phyloP scores from a whole-genome alignment of 1,284 basidiomycete species.

The Malassezia equina region DNA sequence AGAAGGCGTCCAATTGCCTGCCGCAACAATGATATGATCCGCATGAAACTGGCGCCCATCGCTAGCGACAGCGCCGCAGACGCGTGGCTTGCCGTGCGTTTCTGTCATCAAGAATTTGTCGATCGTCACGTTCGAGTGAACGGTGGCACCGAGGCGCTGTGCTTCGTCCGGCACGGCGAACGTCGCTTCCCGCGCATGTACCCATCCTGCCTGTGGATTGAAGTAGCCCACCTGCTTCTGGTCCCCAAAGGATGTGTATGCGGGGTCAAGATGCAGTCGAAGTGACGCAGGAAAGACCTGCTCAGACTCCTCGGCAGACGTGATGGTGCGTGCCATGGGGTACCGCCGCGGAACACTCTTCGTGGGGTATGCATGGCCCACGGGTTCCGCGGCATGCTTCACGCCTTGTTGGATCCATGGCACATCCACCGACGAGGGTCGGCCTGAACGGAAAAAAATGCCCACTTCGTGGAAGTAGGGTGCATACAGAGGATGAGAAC shows the following conservation, averaged over 20 bases:
- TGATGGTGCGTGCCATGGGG: conserved; percentile 18
- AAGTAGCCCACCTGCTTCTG: conserved; percentile 54
- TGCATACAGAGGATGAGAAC: conserved; percentile 39
- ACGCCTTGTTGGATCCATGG: conserved; percentile 21
- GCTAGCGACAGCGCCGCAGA: conserved; percentile 58
- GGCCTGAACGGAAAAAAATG: conserved; percentile 28
- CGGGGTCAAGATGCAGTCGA: conserved; percentile 9
- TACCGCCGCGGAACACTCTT: neutral
- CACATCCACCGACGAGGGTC: neutral
- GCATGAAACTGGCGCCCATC: conserved; percentile 57
- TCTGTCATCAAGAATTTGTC: conserved; percentile 46
- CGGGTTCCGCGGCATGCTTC: conserved; percentile 15
- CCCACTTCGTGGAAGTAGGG: conserved; percentile 37
- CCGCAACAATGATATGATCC: conserved; percentile 58
- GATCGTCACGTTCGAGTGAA: conserved; percentile 53
- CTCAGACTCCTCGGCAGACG: conserved; percentile 10
- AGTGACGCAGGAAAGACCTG: conserved; percentile 9
- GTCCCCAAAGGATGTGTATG: conserved; percentile 17
- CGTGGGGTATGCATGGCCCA: neutral
- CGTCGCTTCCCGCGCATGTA: conserved; percentile 63
- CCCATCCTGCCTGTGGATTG: conserved; percentile 76
- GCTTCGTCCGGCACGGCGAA: conserved; percentile 57
- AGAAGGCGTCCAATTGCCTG: conserved; percentile 73
- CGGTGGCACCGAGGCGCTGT: conserved; percentile 55
- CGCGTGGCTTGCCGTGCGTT: conserved; percentile 48